These are phyloP conservation scores for Helotiales sp. DNA, from an alignment of 2,329 filamentous ascomycete genomes.

Conservation along the genomic window DNA sequence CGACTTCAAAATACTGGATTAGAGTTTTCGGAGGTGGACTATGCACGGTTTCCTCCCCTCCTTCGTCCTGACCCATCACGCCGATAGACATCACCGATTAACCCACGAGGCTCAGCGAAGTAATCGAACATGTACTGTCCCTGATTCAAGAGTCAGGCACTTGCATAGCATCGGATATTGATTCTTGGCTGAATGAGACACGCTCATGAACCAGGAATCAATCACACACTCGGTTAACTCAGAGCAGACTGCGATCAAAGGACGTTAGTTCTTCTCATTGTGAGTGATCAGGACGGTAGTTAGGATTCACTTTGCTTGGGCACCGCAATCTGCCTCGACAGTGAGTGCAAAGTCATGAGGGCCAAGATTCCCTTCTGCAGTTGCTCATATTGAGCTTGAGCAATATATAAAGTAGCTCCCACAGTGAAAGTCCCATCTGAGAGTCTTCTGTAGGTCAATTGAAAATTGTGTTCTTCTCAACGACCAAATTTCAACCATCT, in stretches of 20 bases:
- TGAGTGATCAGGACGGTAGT: background rate
- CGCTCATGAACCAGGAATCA: background rate
- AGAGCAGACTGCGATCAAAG: background rate
- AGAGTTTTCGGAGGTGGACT: background rate
- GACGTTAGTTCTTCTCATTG: background rate
- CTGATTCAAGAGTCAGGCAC: background rate
- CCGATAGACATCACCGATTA: background rate
- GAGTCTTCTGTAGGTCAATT: background rate
- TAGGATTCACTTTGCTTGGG: background rate
- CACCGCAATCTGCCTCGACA: background rate
- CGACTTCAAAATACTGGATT: background rate
- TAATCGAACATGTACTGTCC: background rate
- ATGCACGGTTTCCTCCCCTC: background rate
- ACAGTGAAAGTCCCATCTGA: background rate
- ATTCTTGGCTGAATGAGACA: background rate
- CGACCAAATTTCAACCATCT: background rate
- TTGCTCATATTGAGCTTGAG: background rate
- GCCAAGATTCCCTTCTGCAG: background rate
- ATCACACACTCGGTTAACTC: background rate
- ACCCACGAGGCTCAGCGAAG: background rate
- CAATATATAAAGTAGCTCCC: background rate
- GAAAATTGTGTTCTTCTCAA: background rate
- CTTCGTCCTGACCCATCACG: background rate
- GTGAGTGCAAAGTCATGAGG: background rate
- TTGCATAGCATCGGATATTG: background rate